phyloP scores from a whole-genome alignment of 2,329 filamentous ascomycete species.

The Fusarium odoratissimum region DNA sequence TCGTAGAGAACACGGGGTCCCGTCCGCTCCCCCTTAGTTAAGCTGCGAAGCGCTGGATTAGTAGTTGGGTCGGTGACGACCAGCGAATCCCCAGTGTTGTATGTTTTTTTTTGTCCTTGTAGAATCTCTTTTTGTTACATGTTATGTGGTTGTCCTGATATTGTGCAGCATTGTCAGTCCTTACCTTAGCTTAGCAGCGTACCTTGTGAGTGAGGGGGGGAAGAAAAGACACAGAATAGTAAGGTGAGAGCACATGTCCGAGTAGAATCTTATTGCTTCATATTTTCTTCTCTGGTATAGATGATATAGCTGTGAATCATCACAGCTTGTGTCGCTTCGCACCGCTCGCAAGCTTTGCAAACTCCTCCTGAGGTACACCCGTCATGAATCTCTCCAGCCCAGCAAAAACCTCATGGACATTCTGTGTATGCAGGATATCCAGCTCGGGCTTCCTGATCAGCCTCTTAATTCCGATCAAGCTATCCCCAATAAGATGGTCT shows the following conservation, averaged over 20 bases:
- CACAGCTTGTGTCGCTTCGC: constrained; percentile 95
- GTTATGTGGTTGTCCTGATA: background rate
- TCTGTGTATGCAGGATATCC: constrained; percentile 79
- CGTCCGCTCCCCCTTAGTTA: constrained; percentile 7
- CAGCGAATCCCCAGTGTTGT: constrained; percentile 15
- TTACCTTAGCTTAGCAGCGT: background rate
- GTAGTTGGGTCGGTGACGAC: constrained; percentile 8
- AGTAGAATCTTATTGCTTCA: background rate
- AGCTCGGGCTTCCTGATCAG: constrained; percentile 80
- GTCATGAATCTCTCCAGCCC: constrained; percentile 83
- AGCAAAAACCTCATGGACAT: constrained; percentile 85
- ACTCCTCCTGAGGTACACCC: constrained; percentile 89
- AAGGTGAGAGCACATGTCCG: background rate
- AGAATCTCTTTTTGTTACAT: background rate
- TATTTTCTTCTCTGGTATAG: background rate
- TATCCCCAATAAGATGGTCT: constrained; percentile 81
- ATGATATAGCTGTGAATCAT: background rate
- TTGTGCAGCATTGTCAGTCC: background rate
- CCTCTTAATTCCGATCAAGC: constrained; percentile 85
- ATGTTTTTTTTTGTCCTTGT: background rate
- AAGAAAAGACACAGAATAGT: background rate
- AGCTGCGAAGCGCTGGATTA: constrained; percentile 5
- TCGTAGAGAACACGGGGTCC: constrained; percentile 17
- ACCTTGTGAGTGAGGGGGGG: background rate
- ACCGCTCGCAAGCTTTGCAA: constrained; percentile 83